Evolutionary conservation across 352 stramenopile species (phyloP).

Genomic region (Sclerospora graminicola): DNA sequence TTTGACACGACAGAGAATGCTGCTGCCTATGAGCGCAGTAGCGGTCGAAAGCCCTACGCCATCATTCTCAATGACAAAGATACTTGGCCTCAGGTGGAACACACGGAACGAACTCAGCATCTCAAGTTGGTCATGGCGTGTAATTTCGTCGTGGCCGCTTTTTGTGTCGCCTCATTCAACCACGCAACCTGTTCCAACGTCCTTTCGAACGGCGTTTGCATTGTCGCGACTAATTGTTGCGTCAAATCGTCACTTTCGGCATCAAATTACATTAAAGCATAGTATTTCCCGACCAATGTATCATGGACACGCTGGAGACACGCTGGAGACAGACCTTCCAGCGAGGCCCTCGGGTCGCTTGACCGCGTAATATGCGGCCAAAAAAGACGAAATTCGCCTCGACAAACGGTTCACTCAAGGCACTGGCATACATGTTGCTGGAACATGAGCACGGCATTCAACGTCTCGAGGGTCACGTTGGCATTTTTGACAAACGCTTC

Average conservation of each 20-base stretch:
- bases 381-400: constrained; percentile 88
- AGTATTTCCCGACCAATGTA: constrained; percentile 82
- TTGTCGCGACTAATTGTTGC: constrained; percentile 75
- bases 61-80: no score
- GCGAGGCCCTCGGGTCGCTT: constrained; percentile 74
- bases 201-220: constrained; percentile 74
- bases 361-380: constrained; percentile 56
- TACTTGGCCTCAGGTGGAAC: no score
- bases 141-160: constrained; percentile 86
- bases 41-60: no score
- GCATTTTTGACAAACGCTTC: constrained; percentile 32
- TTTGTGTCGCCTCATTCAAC: constrained; percentile 79
- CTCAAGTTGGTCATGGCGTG: constrained; percentile 51
- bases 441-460: constrained; percentile 44
- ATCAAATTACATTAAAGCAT: constrained; percentile 86
- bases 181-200: constrained; percentile 76
- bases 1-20: no score
- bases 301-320: constrained; percentile 44
- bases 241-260: constrained; percentile 62
- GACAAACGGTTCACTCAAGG: no score
- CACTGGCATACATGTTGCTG: constrained; percentile 30
- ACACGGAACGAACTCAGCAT: no score
- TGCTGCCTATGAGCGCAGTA: no score
- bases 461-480: constrained; percentile 29
- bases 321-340: constrained; percentile 84